Evolutionary conservation across 2,329 filamentous ascomycete species (phyloP), one percentile per base, ranked within the genome.

Genomic region (Colletotrichum magnum): DNA sequence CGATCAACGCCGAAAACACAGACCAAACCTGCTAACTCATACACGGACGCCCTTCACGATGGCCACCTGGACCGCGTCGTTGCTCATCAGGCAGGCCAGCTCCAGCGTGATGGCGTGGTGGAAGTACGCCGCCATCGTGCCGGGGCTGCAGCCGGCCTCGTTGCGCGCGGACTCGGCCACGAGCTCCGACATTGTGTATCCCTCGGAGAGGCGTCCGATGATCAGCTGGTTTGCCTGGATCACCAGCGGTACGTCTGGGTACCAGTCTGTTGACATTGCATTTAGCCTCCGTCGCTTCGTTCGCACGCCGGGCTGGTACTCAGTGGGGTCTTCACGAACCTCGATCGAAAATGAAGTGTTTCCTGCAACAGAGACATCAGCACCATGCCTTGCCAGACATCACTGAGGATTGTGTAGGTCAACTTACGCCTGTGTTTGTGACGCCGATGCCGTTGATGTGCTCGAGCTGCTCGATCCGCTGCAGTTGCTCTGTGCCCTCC

Each of bases 111-210:
- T 66, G 0, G 66, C 66, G 26, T 66, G 66, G 43, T 69, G 66
- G 43, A 69, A 69, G 62, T 69, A 69, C 18, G 66, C 66, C 36
- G 66, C 66, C 66, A 69, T 69, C 54, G 66, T 66, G 6, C 66
- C 66, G 2, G 62, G 66, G 12, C 24, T 51, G n/a, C 66, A 69
- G 6, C 66, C 66, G 4, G 61, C 62, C 36, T 69, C 66, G 56
- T 69, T 66, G 36, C 36, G 52, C n/a, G 66, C 66, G 26, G 66
- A 52, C 43, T 69, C 66, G 10, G 21, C 66, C 18, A 69, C 50
- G 24, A 69, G 66, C 36, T 69, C 66, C 10, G 62, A 24, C 43
- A 69, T 48, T 16, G 41, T n/a, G 43, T 69, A 16, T 9, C 66
- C 66, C 57, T 66, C 56, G 43, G 43, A 51, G n/a, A 69, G 56